Percentiles rank a stretch among this genome's conserved stretches.
phyloP scores from a whole-genome alignment of 1,139 yeast genomes.

The Magnusiomyces ingens region DNA sequence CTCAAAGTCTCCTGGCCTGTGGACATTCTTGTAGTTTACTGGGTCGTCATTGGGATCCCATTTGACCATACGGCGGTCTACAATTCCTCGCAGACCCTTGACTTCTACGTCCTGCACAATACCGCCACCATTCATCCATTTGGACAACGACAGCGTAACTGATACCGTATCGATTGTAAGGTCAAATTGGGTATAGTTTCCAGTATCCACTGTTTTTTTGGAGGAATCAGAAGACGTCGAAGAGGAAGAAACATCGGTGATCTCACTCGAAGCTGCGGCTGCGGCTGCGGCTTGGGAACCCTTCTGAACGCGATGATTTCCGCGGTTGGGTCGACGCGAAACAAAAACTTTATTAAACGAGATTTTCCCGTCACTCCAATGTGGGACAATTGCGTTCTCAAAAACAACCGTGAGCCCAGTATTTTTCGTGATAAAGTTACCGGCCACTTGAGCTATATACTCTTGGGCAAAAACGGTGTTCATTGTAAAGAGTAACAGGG shows the following conservation, averaged over 20 bases:
- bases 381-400: slow-evolving; percentile 91
- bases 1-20: slow-evolving; percentile 88
- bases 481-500: slow-evolving; percentile 66
- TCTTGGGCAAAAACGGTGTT: slow-evolving; percentile 91
- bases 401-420: slow-evolving; percentile 83
- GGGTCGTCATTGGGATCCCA: slow-evolving; percentile 86
- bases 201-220: slow-evolving; percentile 56
- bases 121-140: slow-evolving; percentile 89
- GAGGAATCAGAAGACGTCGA: slow-evolving; percentile 18
- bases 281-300: slow-evolving; percentile 71
- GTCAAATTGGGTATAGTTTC: slow-evolving; percentile 93
- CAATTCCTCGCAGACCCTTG: slow-evolving; percentile 82
- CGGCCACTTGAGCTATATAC: slow-evolving; percentile 71
- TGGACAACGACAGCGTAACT: slow-evolving; percentile 68
- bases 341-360: slow-evolving; percentile 80
- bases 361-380: slow-evolving; percentile 86
- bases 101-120: slow-evolving; percentile 75
- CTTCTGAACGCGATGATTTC: slow-evolving; percentile 41
- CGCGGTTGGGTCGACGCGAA: slow-evolving; percentile 62
- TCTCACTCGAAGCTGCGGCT: slow-evolving; percentile 29
- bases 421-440: slow-evolving; percentile 76
- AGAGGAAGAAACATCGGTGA: background rate
- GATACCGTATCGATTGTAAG: slow-evolving; percentile 80
- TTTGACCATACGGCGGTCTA: slow-evolving; percentile 78
- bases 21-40: slow-evolving; percentile 63